Base-by-base conservation (phyloP, 768 basidiomycete genomes). In the Lepiota brunneoincarnata region DNA sequence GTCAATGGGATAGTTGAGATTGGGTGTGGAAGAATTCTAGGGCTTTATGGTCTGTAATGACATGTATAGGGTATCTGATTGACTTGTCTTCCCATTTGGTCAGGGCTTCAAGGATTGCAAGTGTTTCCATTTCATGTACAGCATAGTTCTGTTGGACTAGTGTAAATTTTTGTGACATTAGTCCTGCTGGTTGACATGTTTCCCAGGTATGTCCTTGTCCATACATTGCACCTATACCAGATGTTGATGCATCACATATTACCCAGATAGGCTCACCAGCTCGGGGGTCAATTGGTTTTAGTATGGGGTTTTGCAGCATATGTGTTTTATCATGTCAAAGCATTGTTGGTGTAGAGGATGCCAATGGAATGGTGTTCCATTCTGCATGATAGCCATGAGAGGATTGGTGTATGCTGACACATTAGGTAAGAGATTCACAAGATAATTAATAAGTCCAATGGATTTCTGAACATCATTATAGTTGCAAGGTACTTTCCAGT, bases 381-480 rank as follows among this genome's bases (percentile, higher is more conserved):
- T 72, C 17, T 49, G 41, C 0, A 42, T 49, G 48, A 73, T 69
- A 0, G 51, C 49, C 5, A 66, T 49, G 9, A 79, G 49, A 1
- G 71, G 72, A 2, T 59, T 57, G 0, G 67, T 71, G 37, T 65
- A 75, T 1, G 63, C 49, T 0, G 70, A 62, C 1, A 75, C 54
- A 44, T 74, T 63, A 0, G 72, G 71, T 49, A 76, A 59, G 55
- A 71, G 73, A 6, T 65, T 64, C 2, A 61, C 64, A 1, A 77
- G 36, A 50, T 76, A 77, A 21, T 75, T 62, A 0, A 75, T 66
- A 0, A 77, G 62, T 15, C 76, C 75, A 1, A 76, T 55, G 40
- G 78, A 78, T 17, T 60, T 26, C 40, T 73, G 71, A 1, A 78
- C 60, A 6, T 75, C 71, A 28, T 69, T 63, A 28, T 70, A 69